These are phyloP conservation scores for Clitocybe nebularis DNA, from an alignment of 1,284 basidiomycete species.

Conservation along the genomic window DNA sequence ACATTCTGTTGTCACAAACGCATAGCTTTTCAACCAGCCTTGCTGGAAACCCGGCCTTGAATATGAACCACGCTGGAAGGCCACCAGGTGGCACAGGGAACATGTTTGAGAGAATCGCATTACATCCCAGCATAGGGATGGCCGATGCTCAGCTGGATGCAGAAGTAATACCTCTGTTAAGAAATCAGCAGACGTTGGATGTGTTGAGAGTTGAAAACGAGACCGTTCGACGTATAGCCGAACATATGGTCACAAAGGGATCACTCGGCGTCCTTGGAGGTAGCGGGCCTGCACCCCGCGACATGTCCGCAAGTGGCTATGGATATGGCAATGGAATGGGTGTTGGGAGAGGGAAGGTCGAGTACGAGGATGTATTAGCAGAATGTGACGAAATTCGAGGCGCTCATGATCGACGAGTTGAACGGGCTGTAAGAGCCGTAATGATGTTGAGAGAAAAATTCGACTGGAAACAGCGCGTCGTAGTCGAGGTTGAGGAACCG, in stretches of 20 bases:
- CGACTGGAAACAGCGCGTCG: constrained; percentile 72
- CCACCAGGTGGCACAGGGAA: constrained; percentile 27
- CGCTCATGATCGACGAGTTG: constrained; percentile 68
- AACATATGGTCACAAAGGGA: constrained; percentile 60
- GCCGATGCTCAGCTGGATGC: constrained; percentile 65
- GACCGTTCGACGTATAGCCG: constrained; percentile 62
- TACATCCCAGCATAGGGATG: constrained; percentile 58
- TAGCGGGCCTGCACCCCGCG: constrained; percentile 19
- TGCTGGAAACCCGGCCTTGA: constrained; percentile 36
- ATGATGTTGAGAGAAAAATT: constrained; percentile 70
- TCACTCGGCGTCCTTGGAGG: constrained; percentile 47
- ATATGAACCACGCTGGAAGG: neutral
- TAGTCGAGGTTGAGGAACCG: constrained; percentile 69
- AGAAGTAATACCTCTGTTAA: constrained; percentile 65
- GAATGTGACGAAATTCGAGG: constrained; percentile 63
- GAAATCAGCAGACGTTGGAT: constrained; percentile 73
- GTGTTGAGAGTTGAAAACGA: constrained; percentile 66
- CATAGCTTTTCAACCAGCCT: constrained; percentile 59
- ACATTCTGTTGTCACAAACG: constrained; percentile 72
- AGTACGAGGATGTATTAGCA: constrained; percentile 57
- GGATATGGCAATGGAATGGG: constrained; percentile 22
- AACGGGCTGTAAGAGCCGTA: constrained; percentile 69
- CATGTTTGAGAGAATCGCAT: constrained; percentile 56
- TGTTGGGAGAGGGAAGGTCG: constrained; percentile 24
- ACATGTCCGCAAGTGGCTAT: constrained; percentile 12